Percentiles rank a stretch among this genome's conserved stretches.
Evolutionary conservation across 108 stramenopile species (phyloP).

Genomic region (Epithemia pelagica): DNA sequence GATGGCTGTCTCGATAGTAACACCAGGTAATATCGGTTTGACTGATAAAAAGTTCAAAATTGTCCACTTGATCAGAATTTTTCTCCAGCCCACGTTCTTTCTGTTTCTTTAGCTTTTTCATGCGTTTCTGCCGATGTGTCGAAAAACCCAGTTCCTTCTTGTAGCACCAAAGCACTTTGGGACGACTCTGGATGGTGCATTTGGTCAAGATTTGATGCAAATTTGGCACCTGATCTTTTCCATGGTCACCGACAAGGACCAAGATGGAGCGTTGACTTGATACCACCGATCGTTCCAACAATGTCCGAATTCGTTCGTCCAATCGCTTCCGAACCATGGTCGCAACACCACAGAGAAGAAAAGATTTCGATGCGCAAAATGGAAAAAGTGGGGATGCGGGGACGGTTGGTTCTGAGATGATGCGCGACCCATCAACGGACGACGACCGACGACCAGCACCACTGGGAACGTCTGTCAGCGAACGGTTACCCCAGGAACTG

Average conservation of each 20-base stretch:
- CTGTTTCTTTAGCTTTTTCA: conserved; percentile 93
- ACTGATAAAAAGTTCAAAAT: conserved; percentile 97
- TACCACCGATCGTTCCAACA: conserved; percentile 85
- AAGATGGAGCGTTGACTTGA: conserved; percentile 83
- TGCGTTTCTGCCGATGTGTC: conserved; percentile 87
- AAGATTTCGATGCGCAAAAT: no score
- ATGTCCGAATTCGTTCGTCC: conserved; percentile 90
- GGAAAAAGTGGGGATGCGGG: no score
- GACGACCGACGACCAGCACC: no score
- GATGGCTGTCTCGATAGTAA: conserved; percentile 97
- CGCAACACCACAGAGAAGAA: no score
- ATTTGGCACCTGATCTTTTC: conserved; percentile 98
- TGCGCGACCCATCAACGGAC: no score
- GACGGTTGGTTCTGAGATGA: no score
- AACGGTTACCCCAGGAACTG: no score
- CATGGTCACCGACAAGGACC: conserved; percentile 96
- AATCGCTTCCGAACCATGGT: conserved; percentile 96
- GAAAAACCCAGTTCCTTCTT: conserved; percentile 99
- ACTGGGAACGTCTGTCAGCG: no score
- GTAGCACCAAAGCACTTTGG: conserved; percentile 98
- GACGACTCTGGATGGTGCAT: conserved; percentile 71
- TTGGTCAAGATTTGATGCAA: conserved; percentile 88
- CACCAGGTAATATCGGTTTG: conserved; percentile 95
- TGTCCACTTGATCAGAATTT: conserved; percentile 54
- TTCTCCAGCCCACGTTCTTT: conserved; percentile 69